These are phyloP conservation scores for Apiospora hydei DNA, from an alignment of 2,329 filamentous ascomycete species.

Conservation along the genomic window DNA sequence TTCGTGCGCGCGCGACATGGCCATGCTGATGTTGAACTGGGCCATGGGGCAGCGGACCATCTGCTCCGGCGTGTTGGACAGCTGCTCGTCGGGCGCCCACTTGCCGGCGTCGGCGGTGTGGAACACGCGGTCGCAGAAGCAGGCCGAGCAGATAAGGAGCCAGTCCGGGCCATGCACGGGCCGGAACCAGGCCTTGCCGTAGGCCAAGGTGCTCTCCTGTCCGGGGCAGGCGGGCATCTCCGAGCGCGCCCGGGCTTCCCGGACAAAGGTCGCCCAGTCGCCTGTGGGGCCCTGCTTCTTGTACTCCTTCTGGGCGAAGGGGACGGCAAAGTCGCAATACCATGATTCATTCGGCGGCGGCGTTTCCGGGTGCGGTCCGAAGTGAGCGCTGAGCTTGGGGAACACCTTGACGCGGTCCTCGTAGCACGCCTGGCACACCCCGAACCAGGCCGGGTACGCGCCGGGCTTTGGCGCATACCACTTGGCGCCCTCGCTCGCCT, in stretches of 20 bases:
- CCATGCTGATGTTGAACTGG: constrained; percentile 40
- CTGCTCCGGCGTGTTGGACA: constrained; percentile 23
- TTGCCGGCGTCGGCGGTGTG: constrained; percentile 40
- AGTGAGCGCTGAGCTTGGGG: constrained; percentile 23
- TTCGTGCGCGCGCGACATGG: constrained; percentile 41
- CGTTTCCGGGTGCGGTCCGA: not conserved
- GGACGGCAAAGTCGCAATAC: constrained; percentile 45
- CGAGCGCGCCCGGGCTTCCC: constrained; percentile 40
- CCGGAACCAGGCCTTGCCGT: constrained; percentile 44
- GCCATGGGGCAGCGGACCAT: constrained; percentile 40
- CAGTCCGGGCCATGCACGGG: constrained; percentile 35
- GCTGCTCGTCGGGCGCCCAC: constrained; percentile 33
- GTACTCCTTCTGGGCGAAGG: constrained; percentile 42
- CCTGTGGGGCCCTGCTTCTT: constrained; percentile 31
- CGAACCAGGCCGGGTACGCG: constrained; percentile 28
- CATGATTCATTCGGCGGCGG: constrained; percentile 23
- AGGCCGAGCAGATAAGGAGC: constrained; percentile 46
- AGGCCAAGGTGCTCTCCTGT: constrained; percentile 30
- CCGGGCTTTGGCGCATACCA: constrained; percentile 32
- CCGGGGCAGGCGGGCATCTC: constrained; percentile 39
- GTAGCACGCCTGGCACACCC: constrained; percentile 36
- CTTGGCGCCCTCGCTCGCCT: constrained; percentile 28
- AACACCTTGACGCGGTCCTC: constrained; percentile 32
- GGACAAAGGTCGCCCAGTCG: constrained; percentile 45
- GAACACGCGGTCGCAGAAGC: constrained; percentile 47